phyloP scores from a whole-genome alignment of 305 asterid genomes.

The Solanum hybrid region DNA sequence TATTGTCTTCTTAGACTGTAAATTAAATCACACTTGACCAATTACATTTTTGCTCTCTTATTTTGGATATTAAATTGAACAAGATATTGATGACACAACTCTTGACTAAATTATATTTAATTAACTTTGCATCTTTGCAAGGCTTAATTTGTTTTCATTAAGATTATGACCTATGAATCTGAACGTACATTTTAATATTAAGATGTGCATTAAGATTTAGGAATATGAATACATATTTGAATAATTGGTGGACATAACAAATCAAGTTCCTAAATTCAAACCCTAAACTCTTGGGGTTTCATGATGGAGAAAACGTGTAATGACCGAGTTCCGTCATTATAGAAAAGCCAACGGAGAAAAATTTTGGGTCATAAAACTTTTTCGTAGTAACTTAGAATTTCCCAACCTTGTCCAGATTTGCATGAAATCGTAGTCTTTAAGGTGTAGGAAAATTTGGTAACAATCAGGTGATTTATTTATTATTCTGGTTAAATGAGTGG shows the following conservation, averaged over 20 bases:
- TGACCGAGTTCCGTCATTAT: no score
- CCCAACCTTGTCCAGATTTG: no score
- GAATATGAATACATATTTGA: neutral
- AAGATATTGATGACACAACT: neutral
- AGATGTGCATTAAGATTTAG: neutral
- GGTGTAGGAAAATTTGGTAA: no score
- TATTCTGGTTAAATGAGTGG: no score
- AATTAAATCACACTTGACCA: neutral
- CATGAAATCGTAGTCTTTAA: no score
- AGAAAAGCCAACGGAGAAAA: no score
- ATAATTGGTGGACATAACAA: neutral
- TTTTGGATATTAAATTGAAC: neutral
- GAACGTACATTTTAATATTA: neutral
- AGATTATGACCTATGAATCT: neutral
- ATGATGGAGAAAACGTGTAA: no score
- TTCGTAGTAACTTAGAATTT: no score
- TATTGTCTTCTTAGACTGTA: neutral
- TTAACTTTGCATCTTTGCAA: neutral
- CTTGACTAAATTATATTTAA: neutral
- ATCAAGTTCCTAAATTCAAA: neutral
- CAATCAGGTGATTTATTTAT: no score
- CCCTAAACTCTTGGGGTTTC: neutral
- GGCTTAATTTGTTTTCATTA: neutral
- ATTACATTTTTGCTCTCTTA: neutral
- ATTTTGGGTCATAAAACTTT: no score